Percentiles rank a stretch among this genome's conserved stretches.
These are phyloP conservation scores for Dioscorea cayenensis DNA, from an alignment of 116 monocot species.

Conservation along the genomic window DNA sequence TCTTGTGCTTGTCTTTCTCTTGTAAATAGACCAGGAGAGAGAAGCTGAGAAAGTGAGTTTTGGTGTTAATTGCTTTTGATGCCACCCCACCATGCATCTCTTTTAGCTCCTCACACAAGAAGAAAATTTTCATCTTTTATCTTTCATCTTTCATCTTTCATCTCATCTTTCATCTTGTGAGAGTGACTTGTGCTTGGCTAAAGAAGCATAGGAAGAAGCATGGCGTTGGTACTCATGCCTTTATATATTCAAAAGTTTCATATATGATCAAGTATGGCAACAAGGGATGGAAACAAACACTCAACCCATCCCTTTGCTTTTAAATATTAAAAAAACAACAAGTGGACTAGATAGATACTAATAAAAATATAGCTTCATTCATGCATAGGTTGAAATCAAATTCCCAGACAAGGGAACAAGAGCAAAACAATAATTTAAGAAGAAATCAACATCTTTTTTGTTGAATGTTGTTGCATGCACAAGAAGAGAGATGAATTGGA, in stretches of 20 bases:
- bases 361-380: background rate
- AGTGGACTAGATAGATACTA: no score
- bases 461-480: background rate
- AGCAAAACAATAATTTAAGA: constrained; percentile 11
- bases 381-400: background rate
- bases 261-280: background rate
- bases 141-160: background rate
- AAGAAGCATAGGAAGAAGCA: background rate
- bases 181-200: background rate
- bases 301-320: no score
- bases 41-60: background rate
- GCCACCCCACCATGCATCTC: no score
- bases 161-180: background rate
- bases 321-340: no score
- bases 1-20: background rate
- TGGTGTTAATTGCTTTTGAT: background rate
- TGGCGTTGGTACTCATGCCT: background rate
- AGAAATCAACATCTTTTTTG: background rate
- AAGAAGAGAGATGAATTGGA: background rate
- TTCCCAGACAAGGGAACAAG: constrained; percentile 8
- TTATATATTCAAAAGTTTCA: background rate
- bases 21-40: constrained; percentile 1
- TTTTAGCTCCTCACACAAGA: no score
- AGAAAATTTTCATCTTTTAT: no score
- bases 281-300: no score